These are phyloP conservation scores for Balansia obtecta DNA, from an alignment of 2,329 filamentous ascomycete genomes.

Conservation along the genomic window DNA sequence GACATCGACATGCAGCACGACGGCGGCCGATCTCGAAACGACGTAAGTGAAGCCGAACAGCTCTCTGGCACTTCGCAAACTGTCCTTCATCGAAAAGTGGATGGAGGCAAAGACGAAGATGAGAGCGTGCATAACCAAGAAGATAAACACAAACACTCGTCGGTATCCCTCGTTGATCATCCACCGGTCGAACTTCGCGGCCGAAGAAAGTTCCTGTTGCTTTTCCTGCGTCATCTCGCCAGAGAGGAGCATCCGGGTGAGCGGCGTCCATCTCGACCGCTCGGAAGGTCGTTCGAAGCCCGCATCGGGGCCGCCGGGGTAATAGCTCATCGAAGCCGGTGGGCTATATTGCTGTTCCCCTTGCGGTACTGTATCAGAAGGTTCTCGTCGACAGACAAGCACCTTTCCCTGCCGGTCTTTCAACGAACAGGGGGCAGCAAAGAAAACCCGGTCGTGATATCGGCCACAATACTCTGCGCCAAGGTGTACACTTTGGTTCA, in stretches of 20 bases:
- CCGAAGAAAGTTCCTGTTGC: slow-evolving; percentile 52
- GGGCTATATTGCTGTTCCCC: slow-evolving; percentile 6
- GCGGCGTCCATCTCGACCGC: slow-evolving; percentile 68
- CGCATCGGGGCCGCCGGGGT: slow-evolving; percentile 15
- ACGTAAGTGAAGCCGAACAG: slow-evolving; percentile 66
- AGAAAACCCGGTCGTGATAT: too few species aligned
- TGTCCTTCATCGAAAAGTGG: slow-evolving; percentile 70
- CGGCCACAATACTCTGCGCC: background rate
- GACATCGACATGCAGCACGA: slow-evolving; percentile 72
- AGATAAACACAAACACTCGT: slow-evolving; percentile 69
- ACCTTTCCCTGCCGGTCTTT: background rate
- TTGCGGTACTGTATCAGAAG: background rate
- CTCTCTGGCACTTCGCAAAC: slow-evolving; percentile 49
- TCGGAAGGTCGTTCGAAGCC: slow-evolving; percentile 38
- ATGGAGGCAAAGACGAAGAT: slow-evolving; percentile 72
- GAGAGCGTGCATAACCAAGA: slow-evolving; percentile 60
- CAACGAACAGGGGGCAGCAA: background rate
- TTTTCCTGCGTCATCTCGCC: slow-evolving; percentile 69
- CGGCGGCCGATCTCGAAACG: slow-evolving; percentile 62
- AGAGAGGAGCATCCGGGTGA: slow-evolving; percentile 72
- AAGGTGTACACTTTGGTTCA: background rate
- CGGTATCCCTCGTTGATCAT: slow-evolving; percentile 84
- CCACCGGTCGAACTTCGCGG: slow-evolving; percentile 70
- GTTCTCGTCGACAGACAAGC: background rate
- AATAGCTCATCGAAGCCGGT: slow-evolving; percentile 15